phyloP scores from a whole-genome alignment of 2,329 filamentous ascomycete genomes.

The Paracorniculantispora psalliotae region DNA sequence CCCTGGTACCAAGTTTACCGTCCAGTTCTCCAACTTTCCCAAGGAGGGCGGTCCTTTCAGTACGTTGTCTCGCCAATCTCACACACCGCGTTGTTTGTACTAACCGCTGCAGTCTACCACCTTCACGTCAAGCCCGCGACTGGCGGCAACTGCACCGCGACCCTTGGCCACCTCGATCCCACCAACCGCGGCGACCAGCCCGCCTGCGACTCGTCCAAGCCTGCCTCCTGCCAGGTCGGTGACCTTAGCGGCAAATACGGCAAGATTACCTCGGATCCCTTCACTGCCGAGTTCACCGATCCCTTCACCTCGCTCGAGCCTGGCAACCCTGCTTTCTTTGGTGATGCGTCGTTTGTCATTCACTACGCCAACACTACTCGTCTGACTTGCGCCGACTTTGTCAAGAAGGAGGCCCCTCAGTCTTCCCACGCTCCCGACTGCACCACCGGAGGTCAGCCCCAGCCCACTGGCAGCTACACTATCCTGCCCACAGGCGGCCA shows the following conservation, averaged over 20 bases:
- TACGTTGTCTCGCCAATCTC: conserved; percentile 34
- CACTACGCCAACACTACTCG: conserved; percentile 61
- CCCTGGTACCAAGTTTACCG: conserved; percentile 50
- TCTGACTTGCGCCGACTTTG: conserved; percentile 61
- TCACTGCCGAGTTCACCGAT: conserved; percentile 48
- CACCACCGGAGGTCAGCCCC: background rate
- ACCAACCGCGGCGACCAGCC: conserved; percentile 58
- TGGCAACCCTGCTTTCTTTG: conserved; percentile 53
- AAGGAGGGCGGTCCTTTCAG: conserved; percentile 53
- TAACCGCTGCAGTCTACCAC: conserved; percentile 57
- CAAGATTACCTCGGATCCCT: conserved; percentile 48
- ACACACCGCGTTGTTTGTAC: background rate
- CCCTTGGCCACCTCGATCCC: conserved; percentile 67
- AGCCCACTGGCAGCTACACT: conserved; percentile 5
- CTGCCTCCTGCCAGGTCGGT: conserved; percentile 67
- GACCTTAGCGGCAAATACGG: conserved; percentile 74
- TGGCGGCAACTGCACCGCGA: conserved; percentile 66
- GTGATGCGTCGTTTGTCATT: conserved; percentile 59
- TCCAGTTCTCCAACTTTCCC: conserved; percentile 56
- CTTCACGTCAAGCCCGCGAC: conserved; percentile 63
- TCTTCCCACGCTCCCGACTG: conserved; percentile 9
- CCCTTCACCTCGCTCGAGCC: conserved; percentile 50
- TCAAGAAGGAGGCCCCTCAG: conserved; percentile 15
- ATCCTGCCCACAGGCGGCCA: background rate
- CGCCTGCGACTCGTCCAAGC: conserved; percentile 51